Percentiles rank a stretch among this genome's conserved stretches.
phyloP scores from a whole-genome alignment of 768 basidiomycete species.

The Scleroderma bovista region DNA sequence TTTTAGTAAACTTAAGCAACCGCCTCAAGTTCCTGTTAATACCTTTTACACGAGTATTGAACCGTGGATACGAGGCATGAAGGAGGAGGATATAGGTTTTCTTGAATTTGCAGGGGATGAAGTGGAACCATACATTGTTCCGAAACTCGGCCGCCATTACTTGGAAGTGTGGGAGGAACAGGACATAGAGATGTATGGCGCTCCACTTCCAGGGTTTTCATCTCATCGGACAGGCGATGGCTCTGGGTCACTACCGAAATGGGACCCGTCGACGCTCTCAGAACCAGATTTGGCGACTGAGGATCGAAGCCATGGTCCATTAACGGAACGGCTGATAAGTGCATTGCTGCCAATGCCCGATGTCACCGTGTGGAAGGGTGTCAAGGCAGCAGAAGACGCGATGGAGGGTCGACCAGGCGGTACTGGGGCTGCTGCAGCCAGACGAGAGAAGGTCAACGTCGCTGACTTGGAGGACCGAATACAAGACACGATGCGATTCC shows the following conservation, averaged over 20 bases:
- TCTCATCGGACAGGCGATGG: slow-evolving; percentile 30
- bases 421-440: slow-evolving; percentile 70
- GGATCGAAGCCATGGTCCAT: slow-evolving; percentile 77
- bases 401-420: slow-evolving; percentile 82
- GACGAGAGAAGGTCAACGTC: slow-evolving; percentile 71
- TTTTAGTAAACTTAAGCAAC: slow-evolving; percentile 78
- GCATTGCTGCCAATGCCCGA: slow-evolving; percentile 70
- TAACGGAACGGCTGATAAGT: slow-evolving; percentile 81
- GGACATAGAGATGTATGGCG: slow-evolving; percentile 53
- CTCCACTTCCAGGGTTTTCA: slow-evolving; percentile 36
- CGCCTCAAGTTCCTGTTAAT: slow-evolving; percentile 58
- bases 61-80: slow-evolving; percentile 81
- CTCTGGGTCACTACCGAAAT: slow-evolving; percentile 49
- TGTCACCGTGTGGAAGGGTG: slow-evolving; percentile 60
- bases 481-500: slow-evolving; percentile 70
- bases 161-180: slow-evolving; percentile 91
- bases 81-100: slow-evolving; percentile 95
- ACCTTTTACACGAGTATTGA: slow-evolving; percentile 90
- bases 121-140: slow-evolving; percentile 79
- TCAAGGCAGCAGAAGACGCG: slow-evolving; percentile 78
- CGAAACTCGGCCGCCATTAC: slow-evolving; percentile 83
- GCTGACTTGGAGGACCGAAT: slow-evolving; percentile 73
- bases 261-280: slow-evolving; percentile 77
- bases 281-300: slow-evolving; percentile 69
- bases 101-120: slow-evolving; percentile 90